A percentile compares a stretch with the other conserved stretches of the same genome.
Conservation (phyloP, 129 eudicot species). For the Scalesia atractyloides region DNA sequence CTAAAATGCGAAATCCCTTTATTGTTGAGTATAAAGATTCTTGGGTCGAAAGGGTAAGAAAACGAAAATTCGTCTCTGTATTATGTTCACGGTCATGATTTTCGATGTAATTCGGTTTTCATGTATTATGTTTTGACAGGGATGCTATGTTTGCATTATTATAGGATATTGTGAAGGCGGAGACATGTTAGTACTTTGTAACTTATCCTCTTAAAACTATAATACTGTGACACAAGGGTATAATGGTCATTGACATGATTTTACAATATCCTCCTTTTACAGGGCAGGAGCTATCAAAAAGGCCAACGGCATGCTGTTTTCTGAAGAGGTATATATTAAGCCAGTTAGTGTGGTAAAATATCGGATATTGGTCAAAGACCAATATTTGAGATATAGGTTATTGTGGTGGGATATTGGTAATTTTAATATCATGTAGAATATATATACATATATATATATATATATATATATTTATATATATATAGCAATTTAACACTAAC, state of each 20-base stretch:
- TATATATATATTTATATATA: too few species aligned
- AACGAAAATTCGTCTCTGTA: slow-evolving; percentile 4
- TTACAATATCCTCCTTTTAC: slow-evolving; percentile 20
- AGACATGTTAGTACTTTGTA: slow-evolving; percentile 77
- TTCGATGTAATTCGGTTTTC: not conserved
- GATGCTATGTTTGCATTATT: slow-evolving; percentile 96
- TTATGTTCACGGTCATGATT: slow-evolving; percentile 18
- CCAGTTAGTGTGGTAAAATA: too few species aligned
- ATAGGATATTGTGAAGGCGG: slow-evolving; percentile 99
- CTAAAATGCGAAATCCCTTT: slow-evolving; percentile 83
- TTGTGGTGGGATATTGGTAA: too few species aligned
- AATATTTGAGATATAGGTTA: too few species aligned
- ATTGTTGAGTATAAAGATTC: slow-evolving; percentile 97
- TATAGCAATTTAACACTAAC: too few species aligned
- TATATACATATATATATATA: too few species aligned
- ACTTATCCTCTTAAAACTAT: slow-evolving; percentile 8
- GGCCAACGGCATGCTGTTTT: slow-evolving; percentile 72
- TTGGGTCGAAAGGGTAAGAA: slow-evolving; percentile 93
- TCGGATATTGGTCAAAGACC: too few species aligned
- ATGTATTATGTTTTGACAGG: slow-evolving; percentile 50
- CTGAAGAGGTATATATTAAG: slow-evolving; percentile 70
- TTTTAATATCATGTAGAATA: too few species aligned
- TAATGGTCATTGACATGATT: slow-evolving; percentile 16
- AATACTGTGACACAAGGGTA: not conserved
- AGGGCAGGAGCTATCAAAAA: slow-evolving; percentile 97